Evolutionary conservation across 768 basidiomycete species (phyloP), one percentile per base, ranked within the genome.

Genomic region (Calocera viscosa): DNA sequence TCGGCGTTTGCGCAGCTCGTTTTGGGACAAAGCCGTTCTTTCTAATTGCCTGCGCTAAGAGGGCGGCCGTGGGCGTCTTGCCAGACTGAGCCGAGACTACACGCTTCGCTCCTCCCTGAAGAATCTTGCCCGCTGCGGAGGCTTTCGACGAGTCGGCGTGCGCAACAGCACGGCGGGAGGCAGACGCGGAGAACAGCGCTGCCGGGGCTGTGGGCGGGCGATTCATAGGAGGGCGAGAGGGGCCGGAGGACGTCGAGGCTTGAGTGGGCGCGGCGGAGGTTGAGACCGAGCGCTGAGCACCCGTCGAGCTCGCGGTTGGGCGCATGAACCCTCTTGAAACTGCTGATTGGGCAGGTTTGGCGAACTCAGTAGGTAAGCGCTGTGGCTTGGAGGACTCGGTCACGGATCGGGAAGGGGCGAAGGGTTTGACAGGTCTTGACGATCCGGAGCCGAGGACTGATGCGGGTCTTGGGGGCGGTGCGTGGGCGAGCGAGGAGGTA

Each of bases 241-340:
- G 24, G 19, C 14, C 53, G 5, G 53, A 28, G 26, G 53, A 26
- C 24, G 53, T 22, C 2, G 53, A 2, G 30, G 53, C 5, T 16
- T 11, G 2, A 30, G 53, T 12, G 30, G 14, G 26, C 26, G 19
- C 30, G 2, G 53, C 30, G 26, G 53, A 60, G 11, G 14, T 22
- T 11, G 53, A 16, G 2, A 60, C 14, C 26, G 53, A 16, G 16
- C 53, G 53, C 26, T 32, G 53, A 28, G 53, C 53, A 32, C 53
- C 30, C 22, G 11, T 26, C 53, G 53, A 60, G 53, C 53, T 60
- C 16, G 53, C 53, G 19, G 53, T 60, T 5, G 53, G 53, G 30
- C 53, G 53, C 53, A 60, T 60, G 53, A 60, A 60, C 2, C 53
- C 53, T 32, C 30, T 60, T 60, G 53, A 60, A 2, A 22, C 53